phyloP scores from a whole-genome alignment of 768 basidiomycete species.

The Auricularia cornea region DNA sequence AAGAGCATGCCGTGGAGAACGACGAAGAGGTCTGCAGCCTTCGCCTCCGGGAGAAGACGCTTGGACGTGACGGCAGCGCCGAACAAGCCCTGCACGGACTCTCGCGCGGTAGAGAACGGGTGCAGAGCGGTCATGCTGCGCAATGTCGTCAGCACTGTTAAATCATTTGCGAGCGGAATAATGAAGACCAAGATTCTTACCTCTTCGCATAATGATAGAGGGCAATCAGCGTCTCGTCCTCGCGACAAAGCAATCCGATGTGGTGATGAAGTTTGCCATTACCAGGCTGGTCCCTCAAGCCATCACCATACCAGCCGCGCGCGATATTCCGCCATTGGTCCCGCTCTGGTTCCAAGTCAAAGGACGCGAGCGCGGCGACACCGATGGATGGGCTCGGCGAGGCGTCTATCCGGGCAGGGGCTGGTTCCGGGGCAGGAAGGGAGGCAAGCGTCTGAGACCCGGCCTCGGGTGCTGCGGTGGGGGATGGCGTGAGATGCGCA shows the following conservation, averaged over 20 bases:
- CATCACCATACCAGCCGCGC: conserved; percentile 85
- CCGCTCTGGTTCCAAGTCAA: conserved; percentile 85
- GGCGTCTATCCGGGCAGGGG: conserved; percentile 48
- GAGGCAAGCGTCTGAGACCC: conserved; percentile 8
- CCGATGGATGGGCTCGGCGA: conserved; percentile 76
- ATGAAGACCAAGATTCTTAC: conserved; percentile 35
- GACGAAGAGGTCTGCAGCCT: conserved; percentile 72
- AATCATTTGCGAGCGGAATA: not conserved
- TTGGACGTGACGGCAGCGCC: conserved; percentile 63
- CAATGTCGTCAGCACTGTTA: conserved; percentile 1
- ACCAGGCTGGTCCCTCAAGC: conserved; percentile 85
- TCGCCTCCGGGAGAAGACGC: conserved; percentile 68
- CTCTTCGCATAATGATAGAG: conserved; percentile 95
- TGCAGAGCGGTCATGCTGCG: conserved; percentile 84
- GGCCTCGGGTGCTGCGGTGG: conserved; percentile 33
- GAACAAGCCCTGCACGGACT: conserved; percentile 87
- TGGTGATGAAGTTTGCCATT: conserved; percentile 93
- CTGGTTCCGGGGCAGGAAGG: conserved; percentile 28
- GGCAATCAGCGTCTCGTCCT: conserved; percentile 71
- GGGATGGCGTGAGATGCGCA: conserved; percentile 47
- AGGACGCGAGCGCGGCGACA: conserved; percentile 64
- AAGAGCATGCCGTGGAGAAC: conserved; percentile 96
- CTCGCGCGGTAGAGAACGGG: conserved; percentile 79
- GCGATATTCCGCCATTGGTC: conserved; percentile 89
- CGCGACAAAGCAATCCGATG: conserved; percentile 76